Evolutionary conservation across 176 grass and related monocot genomes (phyloP).

Genomic region (Saccharum spontaneum): DNA sequence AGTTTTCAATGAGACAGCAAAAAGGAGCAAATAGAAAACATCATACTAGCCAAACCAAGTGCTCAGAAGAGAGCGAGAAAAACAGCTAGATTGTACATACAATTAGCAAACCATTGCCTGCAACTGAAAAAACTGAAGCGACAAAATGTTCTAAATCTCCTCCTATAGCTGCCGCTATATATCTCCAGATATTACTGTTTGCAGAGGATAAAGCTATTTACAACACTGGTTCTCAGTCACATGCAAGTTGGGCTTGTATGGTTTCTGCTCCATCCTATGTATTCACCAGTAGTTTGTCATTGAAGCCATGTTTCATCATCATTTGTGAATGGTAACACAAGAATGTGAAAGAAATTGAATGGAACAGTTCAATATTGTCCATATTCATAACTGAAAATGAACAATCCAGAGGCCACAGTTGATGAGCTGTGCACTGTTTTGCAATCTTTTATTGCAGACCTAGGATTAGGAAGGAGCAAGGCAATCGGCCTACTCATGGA

Average conservation of each 20-base stretch:
- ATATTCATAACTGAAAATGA: too few species aligned
- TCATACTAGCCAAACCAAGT: not conserved
- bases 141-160: not conserved
- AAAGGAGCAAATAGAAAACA: too few species aligned
- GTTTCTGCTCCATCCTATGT: not conserved
- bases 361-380: too few species aligned
- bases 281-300: not conserved
- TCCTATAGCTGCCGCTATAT: too few species aligned
- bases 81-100: not conserved
- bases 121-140: not conserved
- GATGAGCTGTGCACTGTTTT: too few species aligned
- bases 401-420: too few species aligned
- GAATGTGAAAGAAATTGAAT: too few species aligned
- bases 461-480: too few species aligned
- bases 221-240: not conserved
- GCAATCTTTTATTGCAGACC: too few species aligned
- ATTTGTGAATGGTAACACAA: not conserved
- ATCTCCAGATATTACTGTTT: not conserved
- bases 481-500: too few species aligned
- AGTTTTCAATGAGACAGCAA: too few species aligned
- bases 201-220: too few species aligned
- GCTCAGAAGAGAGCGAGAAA: not conserved
- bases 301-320: not conserved
- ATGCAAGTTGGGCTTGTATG: not conserved
- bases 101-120: not conserved